These are phyloP conservation scores for Fusarium tjaetaba DNA, from an alignment of 2,329 filamentous ascomycete genomes.

Conservation along the genomic window DNA sequence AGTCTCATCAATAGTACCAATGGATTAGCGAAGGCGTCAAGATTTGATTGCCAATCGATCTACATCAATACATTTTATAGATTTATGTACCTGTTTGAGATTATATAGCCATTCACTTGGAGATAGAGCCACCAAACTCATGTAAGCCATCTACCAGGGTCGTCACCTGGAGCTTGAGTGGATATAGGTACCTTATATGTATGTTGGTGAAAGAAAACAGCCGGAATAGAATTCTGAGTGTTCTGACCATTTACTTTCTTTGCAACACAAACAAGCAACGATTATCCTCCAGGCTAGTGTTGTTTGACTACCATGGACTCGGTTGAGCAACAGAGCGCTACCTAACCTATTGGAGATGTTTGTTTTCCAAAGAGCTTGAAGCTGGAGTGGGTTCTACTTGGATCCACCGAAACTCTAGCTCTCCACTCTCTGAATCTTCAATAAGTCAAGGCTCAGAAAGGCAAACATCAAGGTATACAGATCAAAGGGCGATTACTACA, in stretches of 20 bases:
- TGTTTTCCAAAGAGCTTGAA: not conserved
- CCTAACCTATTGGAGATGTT: not conserved
- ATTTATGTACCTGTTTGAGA: not conserved
- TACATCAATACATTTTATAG: not conserved
- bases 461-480: not conserved
- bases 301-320: not conserved
- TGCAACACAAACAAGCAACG: not conserved
- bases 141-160: not conserved
- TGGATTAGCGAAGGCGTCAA: not conserved
- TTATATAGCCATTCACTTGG: not conserved
- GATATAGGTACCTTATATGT: not conserved
- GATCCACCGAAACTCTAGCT: not conserved
- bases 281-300: not conserved
- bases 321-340: not conserved
- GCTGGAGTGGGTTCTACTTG: not conserved
- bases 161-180: not conserved
- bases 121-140: not conserved
- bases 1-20: constrained; percentile 1
- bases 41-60: not conserved
- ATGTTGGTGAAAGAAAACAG: not conserved
- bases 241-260: not conserved
- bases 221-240: not conserved
- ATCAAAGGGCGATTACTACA: not conserved
- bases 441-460: not conserved
- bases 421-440: not conserved